Evolutionary conservation across 78 protist genomes (phyloP), one percentile per base, ranked within the genome.

Genomic region (Anaeramoeba flamelloides): DNA sequence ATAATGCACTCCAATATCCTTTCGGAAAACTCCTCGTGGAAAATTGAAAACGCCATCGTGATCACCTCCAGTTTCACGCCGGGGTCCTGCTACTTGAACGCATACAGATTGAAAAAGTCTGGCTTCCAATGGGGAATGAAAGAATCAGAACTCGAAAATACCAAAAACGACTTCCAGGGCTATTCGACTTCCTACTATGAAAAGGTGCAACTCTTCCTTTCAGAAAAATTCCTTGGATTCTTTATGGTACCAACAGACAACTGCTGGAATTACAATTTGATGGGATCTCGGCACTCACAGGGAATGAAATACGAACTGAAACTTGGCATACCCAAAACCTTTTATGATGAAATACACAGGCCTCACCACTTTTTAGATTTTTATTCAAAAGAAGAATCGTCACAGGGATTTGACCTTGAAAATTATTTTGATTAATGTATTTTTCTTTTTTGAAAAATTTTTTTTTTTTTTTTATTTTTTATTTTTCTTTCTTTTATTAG

Each of bases 211-310:
- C 88, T 96, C 94, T 85, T 96, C 33, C 91, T 97, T 37, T 86
- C 96, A 1, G 97, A 94, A 80, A 79, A 88, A 36, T 91, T 93
- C 88, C 79, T 86, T 12, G 95, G 96, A 76, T 95, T 91, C 91
- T 96, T 90, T 92, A 91, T 96, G 97, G 90, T 89, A 65, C 99
- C 99, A 1, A 93, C 86, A 38, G 84, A 79, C 41, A 92, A 93
- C 74, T 74, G 88, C 31, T 96, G 99, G 99, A 96, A 96, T 86
- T 96, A 89, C 87, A 97, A 96, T 89, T 97, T 97, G 82, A 82
- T 87, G 86, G 98, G 98, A 17, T 0, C 37, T 26, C 75, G 90
- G 86, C 96, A 92, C 87, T 41, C 88, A 78, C 12, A 86, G 31
- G 74, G 1, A 76, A 94, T 94, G 98, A 74, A 83, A 75, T 97